Base-by-base conservation (phyloP, 805 yeast species). In the Ogataea dorogensis region DNA sequence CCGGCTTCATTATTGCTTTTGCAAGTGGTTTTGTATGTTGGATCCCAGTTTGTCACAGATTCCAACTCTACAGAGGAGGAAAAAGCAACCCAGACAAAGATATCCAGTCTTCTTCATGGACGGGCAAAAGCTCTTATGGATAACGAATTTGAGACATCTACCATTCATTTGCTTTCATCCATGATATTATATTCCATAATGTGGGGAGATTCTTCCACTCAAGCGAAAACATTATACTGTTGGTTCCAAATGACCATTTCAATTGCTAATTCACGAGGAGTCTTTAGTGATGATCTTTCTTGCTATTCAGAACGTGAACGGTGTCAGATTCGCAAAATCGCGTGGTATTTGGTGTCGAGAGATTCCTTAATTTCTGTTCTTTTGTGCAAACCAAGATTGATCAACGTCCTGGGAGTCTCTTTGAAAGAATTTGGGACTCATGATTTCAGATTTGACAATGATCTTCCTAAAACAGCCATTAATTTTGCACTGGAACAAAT, bases 1-100 rank as follows among this genome's bases (percentile, higher is more conserved):
- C 75, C 72, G 24, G 82, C 85, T 6, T 75, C 84, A 16, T 57
- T 81, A 28, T 52, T 75, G 22, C 67, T 83, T 60, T 47, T 76
- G 22, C 83, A 81, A 50, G 72, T 84, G 1, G 77, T 83, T 11
- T 61, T 81, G 29, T 63, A 81, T 25, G 79, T 81, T 18, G 87
- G 87, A 0, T 70, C 81, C 17, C 67, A 85, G 38, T 73, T 76
- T 12, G 70, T 78, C 20, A 53, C 61, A 5, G 74, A 77, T 47
- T 78, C 78, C 4, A 64, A 70, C 5, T 58, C 80, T 16, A 59
- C 69, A 25, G 86, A 79, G 47, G 55, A 35, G 3, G 66, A 70
- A 5, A 32, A 23, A 18, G 17, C 26, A 24, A 86, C 81, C 42
- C 46, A 36, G 31, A 53, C 67, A 11, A 56, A 57, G 17, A 74